Evolutionary conservation across 1,284 basidiomycete genomes (phyloP).

Genomic region (Malassezia dermatis): DNA sequence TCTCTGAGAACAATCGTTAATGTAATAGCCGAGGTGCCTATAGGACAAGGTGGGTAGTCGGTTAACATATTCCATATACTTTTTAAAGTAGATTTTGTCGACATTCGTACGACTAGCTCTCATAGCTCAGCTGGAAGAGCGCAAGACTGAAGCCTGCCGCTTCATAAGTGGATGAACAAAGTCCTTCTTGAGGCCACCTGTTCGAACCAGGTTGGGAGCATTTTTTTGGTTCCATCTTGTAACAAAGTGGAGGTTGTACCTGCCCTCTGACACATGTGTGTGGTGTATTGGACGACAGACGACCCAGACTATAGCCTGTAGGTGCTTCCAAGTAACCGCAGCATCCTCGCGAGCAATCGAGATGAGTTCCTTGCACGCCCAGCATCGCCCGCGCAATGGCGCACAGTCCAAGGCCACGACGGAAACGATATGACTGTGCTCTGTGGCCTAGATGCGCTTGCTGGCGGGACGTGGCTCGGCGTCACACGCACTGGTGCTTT

Average conservation of each 20-base stretch:
- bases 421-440: background rate
- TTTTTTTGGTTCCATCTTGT: background rate
- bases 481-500: conserved; percentile 5
- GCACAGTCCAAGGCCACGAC: background rate
- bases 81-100: background rate
- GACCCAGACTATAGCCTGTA: conserved; percentile 14
- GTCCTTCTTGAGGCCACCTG: conserved; percentile 22
- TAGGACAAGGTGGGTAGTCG: too few species aligned
- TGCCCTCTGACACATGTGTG: conserved; percentile 2
- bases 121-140: conserved; percentile 22
- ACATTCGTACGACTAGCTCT: background rate
- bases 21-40: too few species aligned
- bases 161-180: conserved; percentile 13
- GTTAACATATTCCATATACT: background rate
- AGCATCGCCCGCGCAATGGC: conserved; percentile 7
- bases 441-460: conserved; percentile 5
- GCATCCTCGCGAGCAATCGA: conserved; percentile 8
- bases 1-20: too few species aligned
- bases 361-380: conserved; percentile 13
- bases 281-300: conserved; percentile 10
- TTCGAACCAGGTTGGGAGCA: conserved; percentile 23
- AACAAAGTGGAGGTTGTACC: background rate
- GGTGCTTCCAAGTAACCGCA: background rate
- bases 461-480: conserved; percentile 16
- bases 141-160: conserved; percentile 18